Percentiles rank a stretch among this genome's conserved stretches.
Evolutionary conservation across 2,329 filamentous ascomycete genomes (phyloP).

Genomic region (Scytalidium lignicola): DNA sequence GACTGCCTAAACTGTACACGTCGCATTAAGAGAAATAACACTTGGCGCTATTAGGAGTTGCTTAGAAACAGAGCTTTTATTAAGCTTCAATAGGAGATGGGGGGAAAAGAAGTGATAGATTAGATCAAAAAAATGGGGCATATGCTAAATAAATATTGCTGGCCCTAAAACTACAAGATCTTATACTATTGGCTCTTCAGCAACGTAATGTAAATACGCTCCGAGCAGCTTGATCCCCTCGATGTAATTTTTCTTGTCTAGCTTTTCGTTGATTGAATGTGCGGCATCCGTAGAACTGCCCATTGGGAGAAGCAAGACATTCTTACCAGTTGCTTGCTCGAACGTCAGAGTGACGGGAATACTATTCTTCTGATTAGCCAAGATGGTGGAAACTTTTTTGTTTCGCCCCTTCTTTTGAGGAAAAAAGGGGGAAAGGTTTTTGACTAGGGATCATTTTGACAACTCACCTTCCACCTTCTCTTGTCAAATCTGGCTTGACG

Average conservation of each 20-base stretch:
- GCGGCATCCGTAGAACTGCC: constrained; percentile 94
- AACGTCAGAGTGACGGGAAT: constrained; percentile 97
- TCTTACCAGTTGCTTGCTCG: constrained; percentile 96
- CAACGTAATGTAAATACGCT: constrained; percentile 93
- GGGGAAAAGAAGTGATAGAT: no score
- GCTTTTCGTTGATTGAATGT: constrained; percentile 97
- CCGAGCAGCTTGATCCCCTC: constrained; percentile 95
- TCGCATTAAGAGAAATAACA: no score
- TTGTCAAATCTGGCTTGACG: constrained; percentile 88
- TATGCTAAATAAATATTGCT: not conserved
- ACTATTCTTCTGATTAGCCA: constrained; percentile 38
- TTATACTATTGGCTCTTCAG: constrained; percentile 66
- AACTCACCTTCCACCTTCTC: constrained; percentile 81
- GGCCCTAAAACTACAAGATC: not conserved
- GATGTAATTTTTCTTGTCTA: constrained; percentile 96
- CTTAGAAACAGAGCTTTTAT: no score
- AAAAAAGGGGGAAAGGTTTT: no score
- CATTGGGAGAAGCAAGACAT: constrained; percentile 92
- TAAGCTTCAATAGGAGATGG: no score
- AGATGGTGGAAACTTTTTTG: no score
- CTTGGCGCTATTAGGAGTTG: no score
- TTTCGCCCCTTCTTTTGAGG: no score
- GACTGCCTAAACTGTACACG: no score
- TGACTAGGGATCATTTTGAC: no score
- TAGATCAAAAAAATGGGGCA: no score